Evolutionary conservation across 148 eudicot genomes (phyloP), one percentile per base, ranked within the genome.

Genomic region (Fagopyrum tataricum): DNA sequence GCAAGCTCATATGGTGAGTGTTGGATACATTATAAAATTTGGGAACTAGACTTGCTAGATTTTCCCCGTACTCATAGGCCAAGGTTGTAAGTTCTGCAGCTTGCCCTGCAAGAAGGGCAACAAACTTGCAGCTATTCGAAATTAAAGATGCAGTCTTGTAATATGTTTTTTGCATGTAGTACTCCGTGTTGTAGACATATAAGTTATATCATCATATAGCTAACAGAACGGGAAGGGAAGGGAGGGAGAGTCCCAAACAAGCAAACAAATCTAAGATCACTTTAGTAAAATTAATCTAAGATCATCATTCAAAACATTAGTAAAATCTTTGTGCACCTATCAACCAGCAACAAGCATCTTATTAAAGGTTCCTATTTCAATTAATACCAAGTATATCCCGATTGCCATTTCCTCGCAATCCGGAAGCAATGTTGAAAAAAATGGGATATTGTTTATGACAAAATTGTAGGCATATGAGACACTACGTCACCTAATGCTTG

Each of bases 41-140:
- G 43, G 24, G 21, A 70, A 46, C 26, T 42, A 44, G 31, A 86
- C 91, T 53, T 31, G 85, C 98, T 92, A 94, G 88, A 84, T 94
- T 94, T 76, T 85, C 91, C 71, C 98, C 98, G 76, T 94, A 94
- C 49, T 91, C 98, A 77, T 71, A 89, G 43, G 98, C 98, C 81
- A 89, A 74, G 8, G 80, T 81, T 62, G 97, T 86, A 78, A 91
- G 93, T 78, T 94, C 98, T 5, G 96, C 78, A 52, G 91, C 87
- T 81, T 94, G 95, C 71, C 98, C 98, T 41, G 95, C 89, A 71
- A 94, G 93, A 79, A 94, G 88, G 67, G 98, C 98, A 85, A 91
- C 84, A 26, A 97, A 91, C 78, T 94, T 89, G 89, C 93, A 94
- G 81, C 98, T 94, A 82, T 94, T 94, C 61, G 98, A 91, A 61